Base-by-base conservation (phyloP, 2,329 filamentous ascomycete genomes). In the Pseudogymnoascus sp. region DNA sequence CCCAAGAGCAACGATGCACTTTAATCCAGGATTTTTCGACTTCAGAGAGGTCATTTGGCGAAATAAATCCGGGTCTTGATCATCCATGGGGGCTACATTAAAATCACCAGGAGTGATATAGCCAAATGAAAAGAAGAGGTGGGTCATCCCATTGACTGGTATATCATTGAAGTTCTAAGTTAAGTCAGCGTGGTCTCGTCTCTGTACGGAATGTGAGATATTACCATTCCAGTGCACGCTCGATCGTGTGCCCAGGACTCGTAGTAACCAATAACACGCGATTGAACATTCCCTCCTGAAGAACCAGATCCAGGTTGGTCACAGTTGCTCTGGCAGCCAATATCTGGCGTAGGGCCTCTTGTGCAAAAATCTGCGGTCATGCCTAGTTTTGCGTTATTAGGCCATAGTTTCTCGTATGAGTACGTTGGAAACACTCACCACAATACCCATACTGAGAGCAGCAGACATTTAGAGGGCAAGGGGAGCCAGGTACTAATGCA, bases 71-170 rank as follows among this genome's bases (percentile, higher is more conserved):
- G n/a, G 23, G 33, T 29, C 29, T 19, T 26, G 13, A 23, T 13
- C 56, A 60, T 68, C 66, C 68, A 73, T 73, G 0, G 74, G 70
- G 0, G 64, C 62, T 3, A 69, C 62, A 0, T 64, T 56, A 60
- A 68, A 76, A 1, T 71, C 72, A 0, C 60, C 40, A 0, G 77
- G 73, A 59, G 78, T 72, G 59, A 80, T 74, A 33, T 72, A 44
- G 19, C 40, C 69, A 64, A 73, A 72, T 13, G 70, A 64, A 44
- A 65, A 72, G 62, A 68, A 68, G 9, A 73, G 23, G 63, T 71
- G 69, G 4, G 69, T 71, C 6, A 69, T 56, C 11, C 31, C 64
- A 11, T 64, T 38, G 10, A 67, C 42, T 2, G 66, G 64, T 3
- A 67, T 64, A 21, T 69, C 64, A 17, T 64, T 44, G 40, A 44